These are phyloP conservation scores for Nothomitra cinnamomea DNA, from an alignment of 2,329 filamentous ascomycete species.

Conservation along the genomic window DNA sequence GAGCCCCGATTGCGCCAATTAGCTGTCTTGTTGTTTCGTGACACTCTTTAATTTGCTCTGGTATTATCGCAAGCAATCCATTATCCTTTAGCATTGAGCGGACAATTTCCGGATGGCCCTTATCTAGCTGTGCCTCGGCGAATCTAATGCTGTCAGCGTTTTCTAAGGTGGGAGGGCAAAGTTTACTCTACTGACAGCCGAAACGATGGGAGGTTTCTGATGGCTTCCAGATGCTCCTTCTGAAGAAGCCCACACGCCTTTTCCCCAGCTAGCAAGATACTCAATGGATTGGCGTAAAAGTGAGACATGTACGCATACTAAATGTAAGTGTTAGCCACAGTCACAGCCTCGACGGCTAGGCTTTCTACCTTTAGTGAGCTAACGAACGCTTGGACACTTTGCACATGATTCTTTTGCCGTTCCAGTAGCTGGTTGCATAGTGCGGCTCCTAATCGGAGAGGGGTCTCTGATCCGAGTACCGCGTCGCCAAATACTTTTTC, in stretches of 20 bases:
- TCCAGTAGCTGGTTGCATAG: constrained; percentile 48
- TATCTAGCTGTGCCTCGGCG: constrained; percentile 32
- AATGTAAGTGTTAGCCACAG: not conserved
- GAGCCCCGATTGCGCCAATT: constrained; percentile 18
- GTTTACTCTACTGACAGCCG: constrained; percentile 19
- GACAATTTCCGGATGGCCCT: constrained; percentile 26
- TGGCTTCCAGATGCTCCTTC: constrained; percentile 45
- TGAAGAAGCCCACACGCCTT: constrained; percentile 28
- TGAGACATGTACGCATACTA: constrained; percentile 77
- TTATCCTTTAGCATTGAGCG: constrained; percentile 44
- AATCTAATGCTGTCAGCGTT: constrained; percentile 15
- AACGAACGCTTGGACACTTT: constrained; percentile 56
- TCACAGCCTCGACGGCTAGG: not conserved
- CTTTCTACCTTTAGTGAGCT: constrained; percentile 47
- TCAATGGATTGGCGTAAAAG: constrained; percentile 64
- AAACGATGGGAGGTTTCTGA: constrained; percentile 55
- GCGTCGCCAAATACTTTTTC: constrained; percentile 54
- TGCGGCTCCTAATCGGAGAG: constrained; percentile 39
- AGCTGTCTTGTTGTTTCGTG: not conserved
- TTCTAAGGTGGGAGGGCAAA: not conserved
- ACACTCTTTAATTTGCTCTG: constrained; percentile 14
- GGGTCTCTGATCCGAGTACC: not conserved
- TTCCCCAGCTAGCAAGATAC: constrained; percentile 36
- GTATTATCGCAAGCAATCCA: constrained; percentile 30
- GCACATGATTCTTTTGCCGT: constrained; percentile 59